A percentile compares a stretch with the other conserved stretches of the same genome.
phyloP scores from a whole-genome alignment of 176 grass and related monocot genomes.

The Chloris gayana region DNA sequence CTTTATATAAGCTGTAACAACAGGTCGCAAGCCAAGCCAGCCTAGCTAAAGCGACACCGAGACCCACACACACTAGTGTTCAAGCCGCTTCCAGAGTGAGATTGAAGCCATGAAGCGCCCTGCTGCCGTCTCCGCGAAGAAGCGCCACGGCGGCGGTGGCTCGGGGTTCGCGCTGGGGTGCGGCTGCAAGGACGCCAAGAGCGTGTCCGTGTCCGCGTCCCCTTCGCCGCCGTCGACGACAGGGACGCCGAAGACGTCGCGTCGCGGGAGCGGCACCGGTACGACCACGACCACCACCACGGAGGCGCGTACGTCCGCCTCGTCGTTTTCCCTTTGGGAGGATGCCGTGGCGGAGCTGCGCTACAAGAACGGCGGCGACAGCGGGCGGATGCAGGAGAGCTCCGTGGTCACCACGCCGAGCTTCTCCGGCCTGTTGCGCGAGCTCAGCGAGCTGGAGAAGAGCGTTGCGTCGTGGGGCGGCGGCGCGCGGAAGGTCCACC shows the following conservation, averaged over 20 bases:
- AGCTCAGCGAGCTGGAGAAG: conserved; percentile 74
- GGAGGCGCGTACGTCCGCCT: conserved; percentile 41
- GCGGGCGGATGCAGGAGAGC: conserved; percentile 7
- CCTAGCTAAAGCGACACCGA: neutral
- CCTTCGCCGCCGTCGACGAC: conserved; percentile 6
- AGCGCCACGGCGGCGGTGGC: conserved; percentile 31
- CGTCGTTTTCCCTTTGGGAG: conserved; percentile 54
- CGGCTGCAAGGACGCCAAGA: conserved; percentile 71
- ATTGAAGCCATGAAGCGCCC: conserved; percentile 33
- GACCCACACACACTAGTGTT: neutral
- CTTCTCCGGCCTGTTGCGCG: conserved; percentile 65
- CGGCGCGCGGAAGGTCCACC: conserved; percentile 35
- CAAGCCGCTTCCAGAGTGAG: neutral
- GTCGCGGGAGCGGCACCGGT: conserved; percentile 27
- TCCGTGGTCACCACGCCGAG: conserved; percentile 35
- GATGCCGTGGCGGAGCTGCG: conserved; percentile 38
- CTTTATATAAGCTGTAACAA: conserved; percentile 32
- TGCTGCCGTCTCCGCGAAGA: conserved; percentile 23
- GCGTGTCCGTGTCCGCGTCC: conserved; percentile 41
- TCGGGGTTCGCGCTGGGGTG: conserved; percentile 46
- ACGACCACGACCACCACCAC: conserved; percentile 39
- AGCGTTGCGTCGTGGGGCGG: conserved; percentile 62
- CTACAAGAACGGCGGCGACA: neutral
- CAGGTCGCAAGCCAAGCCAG: neutral
- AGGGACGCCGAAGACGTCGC: conserved; percentile 20